Conservation (phyloP, 2,329 filamentous ascomycete genomes). For the Furcasterigmium sp. region DNA sequence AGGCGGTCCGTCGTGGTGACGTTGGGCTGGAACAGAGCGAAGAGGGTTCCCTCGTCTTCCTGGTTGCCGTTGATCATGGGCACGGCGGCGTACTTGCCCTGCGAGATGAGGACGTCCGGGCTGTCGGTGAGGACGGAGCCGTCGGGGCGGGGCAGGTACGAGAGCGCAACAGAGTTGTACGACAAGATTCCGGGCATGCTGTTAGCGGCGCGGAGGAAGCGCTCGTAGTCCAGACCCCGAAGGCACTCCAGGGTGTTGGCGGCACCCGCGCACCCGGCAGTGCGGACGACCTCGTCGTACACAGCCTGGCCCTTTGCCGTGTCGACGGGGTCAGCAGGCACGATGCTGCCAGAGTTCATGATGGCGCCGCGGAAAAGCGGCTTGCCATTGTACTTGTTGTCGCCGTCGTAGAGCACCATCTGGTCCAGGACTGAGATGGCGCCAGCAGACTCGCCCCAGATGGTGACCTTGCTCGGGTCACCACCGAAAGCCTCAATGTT, state of each 20-base stretch:
- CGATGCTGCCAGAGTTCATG: constrained; percentile 67
- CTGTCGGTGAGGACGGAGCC: constrained; percentile 56
- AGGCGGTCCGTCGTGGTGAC: constrained; percentile 56
- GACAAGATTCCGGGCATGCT: constrained; percentile 64
- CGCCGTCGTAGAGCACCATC: constrained; percentile 67
- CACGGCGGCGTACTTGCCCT: constrained; percentile 44
- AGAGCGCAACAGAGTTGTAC: constrained; percentile 64
- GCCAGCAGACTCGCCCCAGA: constrained; percentile 71
- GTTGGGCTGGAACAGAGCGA: constrained; percentile 64
- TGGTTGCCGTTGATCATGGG: constrained; percentile 63
- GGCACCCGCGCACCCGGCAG: constrained; percentile 55
- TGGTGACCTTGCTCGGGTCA: constrained; percentile 71
- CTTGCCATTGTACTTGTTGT: constrained; percentile 70
- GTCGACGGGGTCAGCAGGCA: constrained; percentile 60
- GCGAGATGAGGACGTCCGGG: constrained; percentile 50
- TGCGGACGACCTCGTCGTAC: constrained; percentile 57
- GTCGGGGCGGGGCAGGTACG: constrained; percentile 71
- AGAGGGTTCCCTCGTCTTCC: constrained; percentile 76
- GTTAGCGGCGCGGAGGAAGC: constrained; percentile 61
- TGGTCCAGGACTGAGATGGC: constrained; percentile 72
- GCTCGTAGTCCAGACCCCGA: constrained; percentile 52
- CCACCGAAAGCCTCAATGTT: constrained; percentile 76
- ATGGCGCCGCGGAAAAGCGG: constrained; percentile 71
- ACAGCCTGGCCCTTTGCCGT: constrained; percentile 58
- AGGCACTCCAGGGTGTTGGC: constrained; percentile 61